These are phyloP conservation scores for Rhizopogon roseolus DNA, from an alignment of 768 basidiomycete species.

Conservation along the genomic window DNA sequence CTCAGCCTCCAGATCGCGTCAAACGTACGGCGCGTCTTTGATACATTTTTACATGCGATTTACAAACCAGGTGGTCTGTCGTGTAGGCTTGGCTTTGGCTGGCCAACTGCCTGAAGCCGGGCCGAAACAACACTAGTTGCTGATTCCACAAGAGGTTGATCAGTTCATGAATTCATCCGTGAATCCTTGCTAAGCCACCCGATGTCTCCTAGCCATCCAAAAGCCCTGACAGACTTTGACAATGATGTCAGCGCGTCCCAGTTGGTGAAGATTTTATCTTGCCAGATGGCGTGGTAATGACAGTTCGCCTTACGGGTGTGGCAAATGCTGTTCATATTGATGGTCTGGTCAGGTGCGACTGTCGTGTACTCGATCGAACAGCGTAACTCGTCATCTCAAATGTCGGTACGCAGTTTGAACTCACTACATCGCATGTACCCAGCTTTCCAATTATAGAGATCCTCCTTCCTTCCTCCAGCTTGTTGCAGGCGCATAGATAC, in stretches of 20 bases:
- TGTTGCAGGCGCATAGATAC: background rate
- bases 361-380: conserved; percentile 5
- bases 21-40: too few species aligned
- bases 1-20: background rate
- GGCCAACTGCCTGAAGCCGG: too few species aligned
- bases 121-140: too few species aligned
- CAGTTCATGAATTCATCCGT: too few species aligned
- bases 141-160: too few species aligned
- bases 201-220: conserved; percentile 11
- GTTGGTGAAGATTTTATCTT: conserved; percentile 6
- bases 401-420: conserved; percentile 15
- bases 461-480: background rate
- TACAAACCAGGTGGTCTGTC: too few species aligned
- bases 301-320: background rate
- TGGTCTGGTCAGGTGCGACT: conserved; percentile 8
- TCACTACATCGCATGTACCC: conserved; percentile 14
- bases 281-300: conserved; percentile 9
- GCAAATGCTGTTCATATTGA: conserved; percentile 5
- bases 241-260: background rate
- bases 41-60: too few species aligned
- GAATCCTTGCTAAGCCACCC: conserved; percentile 1
- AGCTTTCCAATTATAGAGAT: conserved; percentile 16
- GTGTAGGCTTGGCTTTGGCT: too few species aligned
- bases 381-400: conserved; percentile 11
- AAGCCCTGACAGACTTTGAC: conserved; percentile 2